Evolutionary conservation across 148 eudicot genomes (phyloP), one percentile per base, ranked within the genome.

Genomic region (Heliamphora exappendiculata): DNA sequence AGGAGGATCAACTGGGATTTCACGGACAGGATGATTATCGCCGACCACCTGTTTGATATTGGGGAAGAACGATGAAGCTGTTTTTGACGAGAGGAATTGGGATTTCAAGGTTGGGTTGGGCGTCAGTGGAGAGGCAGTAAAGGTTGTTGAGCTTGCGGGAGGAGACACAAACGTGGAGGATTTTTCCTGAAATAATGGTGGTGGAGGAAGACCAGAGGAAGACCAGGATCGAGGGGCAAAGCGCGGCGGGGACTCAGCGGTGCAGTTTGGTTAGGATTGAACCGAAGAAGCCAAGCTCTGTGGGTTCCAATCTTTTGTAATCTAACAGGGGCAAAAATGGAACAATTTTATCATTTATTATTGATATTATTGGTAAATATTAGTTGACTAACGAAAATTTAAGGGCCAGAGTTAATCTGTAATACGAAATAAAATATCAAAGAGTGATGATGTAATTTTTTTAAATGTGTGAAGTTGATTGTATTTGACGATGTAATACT

Each of bases 131-230:
- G 45, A 91, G 82, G 72, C 97, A 92, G n/a, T 90, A 88, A 34
- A 84, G 91, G 63, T 82, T 83, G 80, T 72, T 79, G 78, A 92
- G 92, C 76, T 82, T 90, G 44, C 94, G 75, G 12, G 94, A 90
- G 1, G 92, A 84, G 0, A 90, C 82, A 19, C 97, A 92, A 8
- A 92, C 82, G 58, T 88, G 94, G 69, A 92, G 84, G 16, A 88
- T 78, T 44, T 90, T 81, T 29, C 90, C 89, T 1, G 94, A 84
- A 36, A 90, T 84, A 24, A 87, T 75, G 33, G 93, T 86, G 71
- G 91, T 85, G 20, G 90, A 79, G 71, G 88, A 89, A 60, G 90
- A 87, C 92, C 91, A 92, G 5, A 92, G 60, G 55, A 84, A 90
- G 73, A 90, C 58, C 24, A 92, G 59, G 79, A 85, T 31, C 50